Evolutionary conservation across 2,329 filamentous ascomycete genomes (phyloP), one percentile per base, ranked within the genome.

Genomic region (Triangularia verruculosa): DNA sequence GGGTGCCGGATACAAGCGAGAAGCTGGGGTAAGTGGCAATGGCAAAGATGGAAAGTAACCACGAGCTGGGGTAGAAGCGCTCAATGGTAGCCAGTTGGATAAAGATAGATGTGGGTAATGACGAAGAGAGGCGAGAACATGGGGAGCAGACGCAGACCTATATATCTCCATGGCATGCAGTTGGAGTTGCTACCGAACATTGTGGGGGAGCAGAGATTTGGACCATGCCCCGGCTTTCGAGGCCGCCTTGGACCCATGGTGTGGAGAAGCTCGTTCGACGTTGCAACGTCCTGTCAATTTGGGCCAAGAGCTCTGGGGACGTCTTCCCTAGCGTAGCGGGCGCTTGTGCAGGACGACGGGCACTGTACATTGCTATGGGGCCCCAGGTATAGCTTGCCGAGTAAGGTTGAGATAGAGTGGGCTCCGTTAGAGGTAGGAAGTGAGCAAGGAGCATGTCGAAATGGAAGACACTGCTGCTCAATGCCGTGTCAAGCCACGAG

Each of bases 141-240:
- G 67, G 73, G 75, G 74, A 72, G 72, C 70, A 66, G 70, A 72
- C 71, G 73, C 74, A 74, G 70, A 72, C 71, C 76, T 79, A 78
- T 78, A 77, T 78, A 75, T 68, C 68, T 74, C 74, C 73, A 74
- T 71, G 67, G 67, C 67, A 70, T 74, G 71, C 71, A 74, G 71
- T 69, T 76, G 73, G 74, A 70, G 71, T 70, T 73, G 71, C 62
- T 66, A 32, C 60, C 62, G 60, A 47, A 70, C 70, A 74, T 71
- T 71, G 70, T 74, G 71, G 72, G 72, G 73, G 72, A 72, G 63
- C 67, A 57, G 62, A 70, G 65, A 71, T 68, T 67, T 63, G 67
- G 61, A 65, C 64, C 65, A 66, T 61, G 55, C 58, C 57, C 64
- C 65, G 66, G 67, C 66, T 67, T 62, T 58, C 63, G 55, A 67